Conservation (phyloP, 139 green algal species). For the Chlamydomonas sphaeroides region DNA sequence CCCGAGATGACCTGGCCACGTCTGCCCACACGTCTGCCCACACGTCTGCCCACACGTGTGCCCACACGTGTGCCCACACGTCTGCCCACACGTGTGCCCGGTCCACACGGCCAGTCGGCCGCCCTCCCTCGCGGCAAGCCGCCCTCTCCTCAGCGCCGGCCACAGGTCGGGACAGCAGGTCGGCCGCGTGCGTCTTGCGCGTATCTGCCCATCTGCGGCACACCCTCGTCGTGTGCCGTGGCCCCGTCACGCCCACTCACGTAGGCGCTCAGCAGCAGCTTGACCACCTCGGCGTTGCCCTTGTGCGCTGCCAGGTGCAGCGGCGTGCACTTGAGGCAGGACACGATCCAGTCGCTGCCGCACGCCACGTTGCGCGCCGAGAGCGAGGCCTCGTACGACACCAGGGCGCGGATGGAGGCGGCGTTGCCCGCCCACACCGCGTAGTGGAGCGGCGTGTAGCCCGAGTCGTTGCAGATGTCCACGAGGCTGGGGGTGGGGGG, state of each 20-base stretch:
- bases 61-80: no score
- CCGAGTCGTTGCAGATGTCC: constrained; percentile 43
- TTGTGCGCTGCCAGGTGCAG: constrained; percentile 55
- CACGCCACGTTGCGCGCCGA: constrained; percentile 42
- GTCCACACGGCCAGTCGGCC: no score
- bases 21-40: no score
- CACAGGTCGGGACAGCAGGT: no score
- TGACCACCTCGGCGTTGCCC: constrained; percentile 41
- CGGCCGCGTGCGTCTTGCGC: no score
- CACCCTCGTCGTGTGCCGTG: no score
- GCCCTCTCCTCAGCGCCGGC: no score
- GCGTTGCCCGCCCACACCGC: constrained; percentile 49
- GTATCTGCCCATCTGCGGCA: no score
- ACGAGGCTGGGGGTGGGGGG: constrained; percentile 34
- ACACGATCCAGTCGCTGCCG: constrained; percentile 35
- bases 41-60: no score
- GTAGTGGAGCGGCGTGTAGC: constrained; percentile 56
- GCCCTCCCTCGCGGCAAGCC: no score
- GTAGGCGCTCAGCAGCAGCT: constrained; percentile 46
- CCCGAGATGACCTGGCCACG: no score
- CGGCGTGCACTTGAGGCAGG: constrained; percentile 36
- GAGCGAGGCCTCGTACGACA: constrained; percentile 47
- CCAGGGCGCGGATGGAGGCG: constrained; percentile 43
- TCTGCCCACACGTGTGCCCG: no score
- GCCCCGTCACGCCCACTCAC: constrained; percentile 4